phyloP scores from a whole-genome alignment of 1,284 basidiomycete species.

The Lentinus polychrous region DNA sequence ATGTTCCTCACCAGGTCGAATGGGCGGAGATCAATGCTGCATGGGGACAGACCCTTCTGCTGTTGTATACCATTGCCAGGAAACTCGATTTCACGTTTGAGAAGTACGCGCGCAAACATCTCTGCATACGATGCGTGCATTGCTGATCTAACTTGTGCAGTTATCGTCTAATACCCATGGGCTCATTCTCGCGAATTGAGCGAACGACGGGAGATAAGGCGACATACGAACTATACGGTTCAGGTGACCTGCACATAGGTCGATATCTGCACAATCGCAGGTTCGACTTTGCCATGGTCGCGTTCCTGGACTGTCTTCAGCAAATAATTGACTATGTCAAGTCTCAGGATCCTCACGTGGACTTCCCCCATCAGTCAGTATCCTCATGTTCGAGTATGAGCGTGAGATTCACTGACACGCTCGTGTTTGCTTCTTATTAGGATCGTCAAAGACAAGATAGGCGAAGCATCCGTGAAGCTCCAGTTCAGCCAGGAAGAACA shows the following conservation, averaged over 20 bases:
- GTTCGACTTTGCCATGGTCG: slow-evolving; percentile 95
- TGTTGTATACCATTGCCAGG: slow-evolving; percentile 85
- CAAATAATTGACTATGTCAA: slow-evolving; percentile 85
- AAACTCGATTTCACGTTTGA: slow-evolving; percentile 87
- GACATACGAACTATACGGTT: slow-evolving; percentile 84
- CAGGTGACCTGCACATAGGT: slow-evolving; percentile 84
- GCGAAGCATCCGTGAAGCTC: slow-evolving; percentile 89
- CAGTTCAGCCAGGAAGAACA: slow-evolving; percentile 93
- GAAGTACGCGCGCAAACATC: slow-evolving; percentile 49
- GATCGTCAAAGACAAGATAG: slow-evolving; percentile 91
- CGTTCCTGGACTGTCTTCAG: slow-evolving; percentile 89
- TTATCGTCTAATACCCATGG: slow-evolving; percentile 86
- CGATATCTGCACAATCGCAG: slow-evolving; percentile 89
- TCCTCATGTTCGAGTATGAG: slow-evolving; percentile 13
- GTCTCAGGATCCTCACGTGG: slow-evolving; percentile 62
- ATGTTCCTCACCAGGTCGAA: slow-evolving; percentile 58
- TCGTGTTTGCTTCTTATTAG: slow-evolving; percentile 32
- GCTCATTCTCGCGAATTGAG: slow-evolving; percentile 89
- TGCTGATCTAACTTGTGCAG: slow-evolving; percentile 34
- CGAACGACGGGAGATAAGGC: slow-evolving; percentile 77
- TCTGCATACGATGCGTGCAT: slow-evolving; percentile 3
- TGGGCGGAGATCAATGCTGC: slow-evolving; percentile 99
- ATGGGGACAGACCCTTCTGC: slow-evolving; percentile 92
- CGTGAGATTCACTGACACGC: slow-evolving; percentile 10
- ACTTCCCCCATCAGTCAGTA: slow-evolving; percentile 81